Percentiles rank a stretch among this genome's conserved stretches.
phyloP scores from a whole-genome alignment of 1,284 basidiomycete genomes.

The Heterobasidion parviporum region DNA sequence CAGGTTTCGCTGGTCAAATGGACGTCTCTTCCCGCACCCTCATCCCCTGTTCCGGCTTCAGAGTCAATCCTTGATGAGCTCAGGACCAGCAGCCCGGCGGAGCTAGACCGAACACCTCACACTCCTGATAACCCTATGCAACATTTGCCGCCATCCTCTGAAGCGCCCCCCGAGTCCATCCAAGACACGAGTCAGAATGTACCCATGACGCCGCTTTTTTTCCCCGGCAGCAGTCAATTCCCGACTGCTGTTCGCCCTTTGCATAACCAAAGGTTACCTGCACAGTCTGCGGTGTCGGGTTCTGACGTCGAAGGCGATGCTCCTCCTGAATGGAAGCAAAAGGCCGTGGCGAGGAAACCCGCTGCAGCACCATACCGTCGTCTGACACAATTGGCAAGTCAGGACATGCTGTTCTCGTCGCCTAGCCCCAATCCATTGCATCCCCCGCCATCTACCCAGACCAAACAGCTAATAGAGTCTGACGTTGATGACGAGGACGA shows the following conservation, averaged over 20 bases:
- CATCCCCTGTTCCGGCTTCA: not conserved
- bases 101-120: constrained; percentile 1
- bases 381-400: constrained; percentile 45
- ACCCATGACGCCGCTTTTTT: constrained; percentile 18
- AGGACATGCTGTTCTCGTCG: constrained; percentile 28
- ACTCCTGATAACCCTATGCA: not conserved
- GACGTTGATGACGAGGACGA: constrained; percentile 25
- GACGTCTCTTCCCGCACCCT: constrained; percentile 11
- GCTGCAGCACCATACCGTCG: constrained; percentile 29
- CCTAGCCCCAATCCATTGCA: constrained; percentile 7
- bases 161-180: constrained; percentile 1
- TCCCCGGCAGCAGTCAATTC: constrained; percentile 21
- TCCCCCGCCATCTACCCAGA: constrained; percentile 20
- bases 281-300: constrained; percentile 15
- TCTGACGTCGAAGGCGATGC: constrained; percentile 29
- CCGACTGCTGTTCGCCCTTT: constrained; percentile 4
- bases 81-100: constrained; percentile 26
- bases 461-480: constrained; percentile 25
- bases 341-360: constrained; percentile 16
- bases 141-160: constrained; percentile 1
- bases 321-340: constrained; percentile 20
- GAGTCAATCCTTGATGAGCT: constrained; percentile 29
- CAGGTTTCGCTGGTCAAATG: constrained; percentile 12
- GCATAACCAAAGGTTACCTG: not conserved
- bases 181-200: not conserved